A percentile compares a stretch with the other conserved stretches of the same genome.
Conservation (phyloP, 805 yeast species). For the Yueomyces sinensis region DNA sequence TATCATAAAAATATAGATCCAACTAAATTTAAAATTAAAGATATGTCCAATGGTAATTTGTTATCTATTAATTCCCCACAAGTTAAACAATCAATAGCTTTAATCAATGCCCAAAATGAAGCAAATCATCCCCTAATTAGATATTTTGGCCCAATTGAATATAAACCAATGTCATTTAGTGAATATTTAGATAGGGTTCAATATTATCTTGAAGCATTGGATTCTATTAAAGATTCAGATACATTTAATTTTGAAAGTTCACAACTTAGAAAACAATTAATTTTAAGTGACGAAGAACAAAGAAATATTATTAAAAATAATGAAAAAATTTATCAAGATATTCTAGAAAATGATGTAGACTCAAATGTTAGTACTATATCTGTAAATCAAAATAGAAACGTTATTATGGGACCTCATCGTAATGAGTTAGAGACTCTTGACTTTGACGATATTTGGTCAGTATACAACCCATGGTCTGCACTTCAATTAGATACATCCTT, state of each 20-base stretch:
- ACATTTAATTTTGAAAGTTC: neutral
- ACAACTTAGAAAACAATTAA: conserved; percentile 4
- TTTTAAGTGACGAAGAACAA: conserved; percentile 8
- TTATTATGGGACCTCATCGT: conserved; percentile 9
- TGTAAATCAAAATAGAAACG: conserved; percentile 4
- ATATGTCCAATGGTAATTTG: conserved; percentile 17
- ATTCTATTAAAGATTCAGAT: conserved; percentile 12
- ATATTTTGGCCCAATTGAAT: conserved; percentile 59
- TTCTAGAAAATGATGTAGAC: conserved; percentile 1
- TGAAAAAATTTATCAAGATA: conserved; percentile 6
- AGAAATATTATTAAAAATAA: conserved; percentile 8
- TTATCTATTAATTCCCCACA: conserved; percentile 20
- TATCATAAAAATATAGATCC: conserved; percentile 26
- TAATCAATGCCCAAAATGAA: conserved; percentile 30
- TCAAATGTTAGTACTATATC: neutral
- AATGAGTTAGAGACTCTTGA: conserved; percentile 14
- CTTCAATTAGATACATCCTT: conserved; percentile 24
- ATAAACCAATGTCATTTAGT: conserved; percentile 35
- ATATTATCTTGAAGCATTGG: conserved; percentile 19
- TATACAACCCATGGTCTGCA: conserved; percentile 25
- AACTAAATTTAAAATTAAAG: conserved; percentile 22
- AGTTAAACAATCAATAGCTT: conserved; percentile 25
- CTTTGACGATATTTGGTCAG: conserved; percentile 19
- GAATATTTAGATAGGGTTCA: conserved; percentile 26
- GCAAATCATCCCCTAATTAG: conserved; percentile 34